Conservation (phyloP, 805 yeast species). For the Starmerella asiatica region DNA sequence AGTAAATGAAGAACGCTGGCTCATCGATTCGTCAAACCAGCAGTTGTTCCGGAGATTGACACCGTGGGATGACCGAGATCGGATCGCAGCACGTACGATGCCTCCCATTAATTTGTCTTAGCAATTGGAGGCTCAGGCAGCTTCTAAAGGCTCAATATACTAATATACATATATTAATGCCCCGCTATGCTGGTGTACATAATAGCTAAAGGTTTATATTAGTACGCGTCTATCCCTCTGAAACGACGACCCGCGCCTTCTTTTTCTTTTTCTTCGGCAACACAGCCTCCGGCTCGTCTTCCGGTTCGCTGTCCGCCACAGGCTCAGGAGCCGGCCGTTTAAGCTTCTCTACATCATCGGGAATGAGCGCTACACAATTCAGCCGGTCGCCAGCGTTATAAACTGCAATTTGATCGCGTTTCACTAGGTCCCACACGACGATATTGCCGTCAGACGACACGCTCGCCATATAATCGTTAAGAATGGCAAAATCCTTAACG, state of each 20-base stretch:
- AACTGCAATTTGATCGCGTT: slow-evolving; percentile 71
- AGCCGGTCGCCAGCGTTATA: slow-evolving; percentile 84
- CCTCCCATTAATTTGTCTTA: no score
- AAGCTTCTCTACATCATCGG: slow-evolving; percentile 65
- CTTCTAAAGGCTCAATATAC: no score
- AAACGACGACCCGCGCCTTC: slow-evolving; percentile 22
- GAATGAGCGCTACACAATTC: slow-evolving; percentile 61
- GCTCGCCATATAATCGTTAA: slow-evolving; percentile 47
- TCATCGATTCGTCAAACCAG: no score
- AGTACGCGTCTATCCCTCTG: slow-evolving; percentile 1
- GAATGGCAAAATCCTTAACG: slow-evolving; percentile 59
- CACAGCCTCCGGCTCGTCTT: slow-evolving; percentile 11
- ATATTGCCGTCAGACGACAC: slow-evolving; percentile 89
- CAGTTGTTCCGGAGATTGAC: no score
- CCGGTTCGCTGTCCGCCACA: slow-evolving; percentile 27
- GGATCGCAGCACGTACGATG: no score
- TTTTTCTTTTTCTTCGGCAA: slow-evolving; percentile 14
- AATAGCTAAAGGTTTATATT: no score
- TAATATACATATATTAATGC: no score
- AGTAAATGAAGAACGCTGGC: no score
- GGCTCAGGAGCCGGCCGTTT: slow-evolving; percentile 61
- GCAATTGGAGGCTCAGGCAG: no score
- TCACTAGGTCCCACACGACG: slow-evolving; percentile 70
- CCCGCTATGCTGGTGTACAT: background rate
- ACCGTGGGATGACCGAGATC: no score